Evolutionary conservation across 164 flowering plant genomes (phyloP).

Genomic region (Sedum album): DNA sequence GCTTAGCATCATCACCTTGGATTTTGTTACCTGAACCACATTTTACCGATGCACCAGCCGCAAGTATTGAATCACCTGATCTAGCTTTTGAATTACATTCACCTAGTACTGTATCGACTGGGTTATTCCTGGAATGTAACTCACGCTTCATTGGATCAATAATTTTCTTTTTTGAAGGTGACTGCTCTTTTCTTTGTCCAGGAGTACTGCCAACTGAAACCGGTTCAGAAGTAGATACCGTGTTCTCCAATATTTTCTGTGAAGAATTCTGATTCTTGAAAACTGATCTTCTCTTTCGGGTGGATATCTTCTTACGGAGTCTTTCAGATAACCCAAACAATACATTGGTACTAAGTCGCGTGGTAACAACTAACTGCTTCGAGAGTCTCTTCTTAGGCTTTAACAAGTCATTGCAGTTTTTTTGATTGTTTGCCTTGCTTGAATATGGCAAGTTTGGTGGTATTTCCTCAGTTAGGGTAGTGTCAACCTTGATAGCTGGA

Average conservation of each 20-base stretch:
- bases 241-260: slow-evolving; percentile 17
- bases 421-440: not conserved
- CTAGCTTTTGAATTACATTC: not conserved
- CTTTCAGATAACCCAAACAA: slow-evolving; percentile 31
- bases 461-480: not conserved
- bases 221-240: slow-evolving; percentile 41
- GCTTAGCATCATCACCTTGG: slow-evolving; percentile 6
- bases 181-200: not conserved
- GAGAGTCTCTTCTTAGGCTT: slow-evolving; percentile 30
- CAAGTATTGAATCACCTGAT: not conserved
- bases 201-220: slow-evolving; percentile 3
- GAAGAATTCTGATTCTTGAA: slow-evolving; percentile 8
- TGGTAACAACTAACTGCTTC: slow-evolving; percentile 21
- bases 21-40: not conserved
- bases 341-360: slow-evolving; percentile 30
- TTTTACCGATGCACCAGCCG: not conserved
- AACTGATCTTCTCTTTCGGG: slow-evolving; percentile 17
- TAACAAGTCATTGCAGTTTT: not conserved
- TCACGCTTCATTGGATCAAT: not conserved
- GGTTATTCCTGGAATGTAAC: not conserved
- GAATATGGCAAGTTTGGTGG: not conserved
- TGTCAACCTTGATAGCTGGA: not conserved
- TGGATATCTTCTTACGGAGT: slow-evolving; percentile 41
- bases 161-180: slow-evolving; percentile 10
- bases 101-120: not conserved